phyloP scores from a whole-genome alignment of 768 basidiomycete genomes.

The Mycena sanguinolenta region DNA sequence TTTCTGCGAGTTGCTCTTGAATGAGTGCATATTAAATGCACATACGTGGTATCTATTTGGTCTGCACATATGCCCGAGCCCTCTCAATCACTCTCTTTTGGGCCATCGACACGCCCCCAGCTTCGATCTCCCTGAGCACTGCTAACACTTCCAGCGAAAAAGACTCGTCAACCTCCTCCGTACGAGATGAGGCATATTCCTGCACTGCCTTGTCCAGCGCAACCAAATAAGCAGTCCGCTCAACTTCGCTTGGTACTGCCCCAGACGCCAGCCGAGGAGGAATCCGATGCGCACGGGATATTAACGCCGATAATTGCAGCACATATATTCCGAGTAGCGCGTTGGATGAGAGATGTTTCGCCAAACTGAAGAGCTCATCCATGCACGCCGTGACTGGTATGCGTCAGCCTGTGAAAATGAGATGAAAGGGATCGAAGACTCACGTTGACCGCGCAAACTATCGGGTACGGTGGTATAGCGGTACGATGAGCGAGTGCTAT shows the following conservation, averaged over 20 bases:
- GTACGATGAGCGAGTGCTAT: constrained; percentile 17
- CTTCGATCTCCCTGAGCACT: constrained; percentile 21
- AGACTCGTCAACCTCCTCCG: constrained; percentile 8
- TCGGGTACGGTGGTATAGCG: constrained; percentile 15
- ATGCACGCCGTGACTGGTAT: constrained; percentile 17
- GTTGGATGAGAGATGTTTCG: constrained; percentile 20
- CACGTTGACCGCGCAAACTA: constrained; percentile 21
- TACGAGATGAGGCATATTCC: constrained; percentile 28
- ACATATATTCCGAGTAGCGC: constrained; percentile 18
- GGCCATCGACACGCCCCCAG: constrained; percentile 20
- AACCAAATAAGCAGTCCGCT: constrained; percentile 16
- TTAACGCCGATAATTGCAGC: constrained; percentile 17
- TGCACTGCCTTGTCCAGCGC: constrained; percentile 25
- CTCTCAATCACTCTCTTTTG: constrained; percentile 26
- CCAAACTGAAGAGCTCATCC: constrained; percentile 24
- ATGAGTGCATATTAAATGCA: too few species aligned
- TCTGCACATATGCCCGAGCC: constrained; percentile 22
- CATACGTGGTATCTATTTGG: background rate
- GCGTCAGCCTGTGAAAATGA: constrained; percentile 13
- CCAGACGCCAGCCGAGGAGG: constrained; percentile 20
- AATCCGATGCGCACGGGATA: constrained; percentile 16
- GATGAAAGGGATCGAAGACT: constrained; percentile 6
- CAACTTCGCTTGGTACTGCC: constrained; percentile 13
- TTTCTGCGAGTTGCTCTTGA: background rate
- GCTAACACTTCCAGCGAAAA: constrained; percentile 18